Conservation (phyloP, 352 stramenopile species). For the Phytopythium litorale region DNA sequence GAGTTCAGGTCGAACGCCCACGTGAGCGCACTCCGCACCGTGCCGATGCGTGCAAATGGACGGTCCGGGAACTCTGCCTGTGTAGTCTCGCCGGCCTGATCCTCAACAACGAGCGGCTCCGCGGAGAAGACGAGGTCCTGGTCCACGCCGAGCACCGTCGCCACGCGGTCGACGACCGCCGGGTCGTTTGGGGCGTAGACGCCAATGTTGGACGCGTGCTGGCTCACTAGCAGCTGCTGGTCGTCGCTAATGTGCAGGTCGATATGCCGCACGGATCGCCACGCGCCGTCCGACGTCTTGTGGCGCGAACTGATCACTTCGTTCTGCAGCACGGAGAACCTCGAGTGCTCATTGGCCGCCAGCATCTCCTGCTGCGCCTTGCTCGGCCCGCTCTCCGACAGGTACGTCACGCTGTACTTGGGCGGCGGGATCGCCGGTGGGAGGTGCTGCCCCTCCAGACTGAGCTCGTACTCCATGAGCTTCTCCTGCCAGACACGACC, state of each 20-base stretch:
- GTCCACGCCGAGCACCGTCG: constrained; percentile 50
- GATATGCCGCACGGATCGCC: constrained; percentile 68
- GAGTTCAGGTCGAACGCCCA: constrained; percentile 78
- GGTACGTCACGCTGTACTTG: constrained; percentile 49
- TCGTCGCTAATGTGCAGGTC: constrained; percentile 44
- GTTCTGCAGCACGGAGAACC: constrained; percentile 54
- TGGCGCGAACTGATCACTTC: constrained; percentile 56
- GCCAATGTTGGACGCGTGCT: constrained; percentile 72
- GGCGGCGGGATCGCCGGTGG: constrained; percentile 20
- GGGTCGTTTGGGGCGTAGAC: constrained; percentile 72
- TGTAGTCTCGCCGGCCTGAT: constrained; percentile 3
- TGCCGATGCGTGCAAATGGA: constrained; percentile 56
- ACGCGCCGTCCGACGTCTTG: constrained; percentile 45
- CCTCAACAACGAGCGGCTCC: constrained; percentile 12
- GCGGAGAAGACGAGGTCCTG: constrained; percentile 42
- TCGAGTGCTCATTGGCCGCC: constrained; percentile 25
- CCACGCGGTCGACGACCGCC: constrained; percentile 42
- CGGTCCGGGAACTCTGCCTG: constrained; percentile 15
- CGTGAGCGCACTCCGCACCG: constrained; percentile 58
- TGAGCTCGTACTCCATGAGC: constrained; percentile 79
- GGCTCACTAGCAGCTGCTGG: constrained; percentile 42
- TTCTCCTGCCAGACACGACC: constrained; percentile 45
- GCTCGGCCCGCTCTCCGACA: constrained; percentile 14
- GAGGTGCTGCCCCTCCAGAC: constrained; percentile 28
- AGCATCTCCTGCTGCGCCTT: constrained; percentile 26